A percentile compares a stretch with the other conserved stretches of the same genome.
Conservation (phyloP, 371 early-diverging fungal genomes). For the Syncephalastrum racemosum region DNA sequence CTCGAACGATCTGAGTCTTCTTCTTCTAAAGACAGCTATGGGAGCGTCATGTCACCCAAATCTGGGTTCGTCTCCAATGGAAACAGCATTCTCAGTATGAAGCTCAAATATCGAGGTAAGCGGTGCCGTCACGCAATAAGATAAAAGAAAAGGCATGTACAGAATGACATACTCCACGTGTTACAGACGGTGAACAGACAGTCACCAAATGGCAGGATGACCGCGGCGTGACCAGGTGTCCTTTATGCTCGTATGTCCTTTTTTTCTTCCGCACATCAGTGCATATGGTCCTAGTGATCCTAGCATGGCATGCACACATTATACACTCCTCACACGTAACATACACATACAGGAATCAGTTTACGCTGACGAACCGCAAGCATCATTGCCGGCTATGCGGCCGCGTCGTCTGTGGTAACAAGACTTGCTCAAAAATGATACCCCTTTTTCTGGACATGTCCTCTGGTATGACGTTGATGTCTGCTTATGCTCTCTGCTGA, state of each 20-base stretch:
- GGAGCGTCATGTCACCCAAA: constrained; percentile 35
- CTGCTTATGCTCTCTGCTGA: too few relatives aligned
- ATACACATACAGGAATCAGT: constrained; percentile 30
- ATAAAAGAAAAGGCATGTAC: background rate
- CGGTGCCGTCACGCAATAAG: background rate
- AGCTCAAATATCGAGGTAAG: constrained; percentile 49
- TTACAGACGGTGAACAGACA: constrained; percentile 58
- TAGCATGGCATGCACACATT: too few relatives aligned
- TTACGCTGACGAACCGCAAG: constrained; percentile 59
- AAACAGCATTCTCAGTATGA: constrained; percentile 47
- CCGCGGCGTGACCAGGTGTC: constrained; percentile 48
- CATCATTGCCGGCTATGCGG: constrained; percentile 86
- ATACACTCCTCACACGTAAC: too few relatives aligned
- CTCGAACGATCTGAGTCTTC: constrained; percentile 35
- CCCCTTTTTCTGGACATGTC: constrained; percentile 57
- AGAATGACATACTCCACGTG: background rate
- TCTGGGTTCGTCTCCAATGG: constrained; percentile 35
- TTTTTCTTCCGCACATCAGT: background rate
- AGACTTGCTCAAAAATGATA: constrained; percentile 59
- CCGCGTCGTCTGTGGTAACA: constrained; percentile 66
- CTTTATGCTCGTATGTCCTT: constrained; percentile 54
- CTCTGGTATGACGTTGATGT: constrained; percentile 35
- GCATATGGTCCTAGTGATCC: background rate
- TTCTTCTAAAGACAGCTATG: constrained; percentile 40
- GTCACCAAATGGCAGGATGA: constrained; percentile 72